These are phyloP conservation scores for Volutella citrinella DNA, from an alignment of 2,329 filamentous ascomycete genomes.

Conservation along the genomic window DNA sequence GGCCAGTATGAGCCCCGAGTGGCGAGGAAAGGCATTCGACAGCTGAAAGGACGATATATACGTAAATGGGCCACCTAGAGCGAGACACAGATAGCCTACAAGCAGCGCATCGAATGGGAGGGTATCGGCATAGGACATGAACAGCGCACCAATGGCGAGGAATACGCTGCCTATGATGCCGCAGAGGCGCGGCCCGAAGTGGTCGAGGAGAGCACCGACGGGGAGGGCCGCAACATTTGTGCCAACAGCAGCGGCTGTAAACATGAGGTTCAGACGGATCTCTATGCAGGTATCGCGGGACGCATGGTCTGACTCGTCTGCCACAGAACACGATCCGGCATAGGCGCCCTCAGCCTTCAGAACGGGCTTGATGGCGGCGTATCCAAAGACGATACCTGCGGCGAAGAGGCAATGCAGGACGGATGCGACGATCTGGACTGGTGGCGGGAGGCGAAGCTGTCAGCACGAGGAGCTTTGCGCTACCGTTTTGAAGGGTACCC, in stretches of 20 bases:
- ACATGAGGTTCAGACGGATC: slow-evolving; percentile 81
- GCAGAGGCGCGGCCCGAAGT: slow-evolving; percentile 74
- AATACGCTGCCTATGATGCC: slow-evolving; percentile 67
- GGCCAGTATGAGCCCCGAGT: slow-evolving; percentile 76
- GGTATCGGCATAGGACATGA: slow-evolving; percentile 65
- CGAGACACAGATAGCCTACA: slow-evolving; percentile 71
- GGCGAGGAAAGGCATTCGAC: slow-evolving; percentile 76
- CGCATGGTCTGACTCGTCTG: slow-evolving; percentile 16
- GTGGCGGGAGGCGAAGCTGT: too few species aligned
- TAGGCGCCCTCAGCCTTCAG: slow-evolving; percentile 73
- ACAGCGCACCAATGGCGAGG: slow-evolving; percentile 64
- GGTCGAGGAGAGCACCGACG: slow-evolving; percentile 80
- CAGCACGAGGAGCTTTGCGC: too few species aligned
- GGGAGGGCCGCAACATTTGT: slow-evolving; percentile 86
- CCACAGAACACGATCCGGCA: slow-evolving; percentile 53
- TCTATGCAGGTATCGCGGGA: slow-evolving; percentile 40
- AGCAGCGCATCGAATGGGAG: slow-evolving; percentile 69
- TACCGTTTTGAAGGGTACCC: too few species aligned
- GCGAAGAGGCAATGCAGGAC: slow-evolving; percentile 62
- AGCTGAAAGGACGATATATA: slow-evolving; percentile 84
- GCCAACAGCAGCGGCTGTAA: slow-evolving; percentile 82
- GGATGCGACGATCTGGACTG: slow-evolving; percentile 28
- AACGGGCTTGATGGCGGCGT: slow-evolving; percentile 79
- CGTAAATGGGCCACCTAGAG: slow-evolving; percentile 75
- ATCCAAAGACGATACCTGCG: slow-evolving; percentile 79